phyloP scores from a whole-genome alignment of 2,329 filamentous ascomycete genomes.

The Chrysoporthe deuterocubensis region DNA sequence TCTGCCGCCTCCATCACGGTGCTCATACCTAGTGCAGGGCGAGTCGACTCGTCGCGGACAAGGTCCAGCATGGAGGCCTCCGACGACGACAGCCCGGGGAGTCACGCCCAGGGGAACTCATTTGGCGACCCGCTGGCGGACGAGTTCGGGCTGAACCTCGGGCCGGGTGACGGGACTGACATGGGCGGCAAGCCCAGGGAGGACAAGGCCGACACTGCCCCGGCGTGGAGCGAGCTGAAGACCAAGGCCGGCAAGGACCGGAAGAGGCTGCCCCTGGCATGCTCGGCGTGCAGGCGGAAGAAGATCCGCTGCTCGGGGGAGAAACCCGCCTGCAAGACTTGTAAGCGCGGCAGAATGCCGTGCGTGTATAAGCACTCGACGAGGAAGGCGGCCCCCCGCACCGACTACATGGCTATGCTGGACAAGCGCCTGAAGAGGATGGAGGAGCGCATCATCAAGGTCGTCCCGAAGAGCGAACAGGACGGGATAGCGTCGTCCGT shows the following conservation, averaged over 20 bases:
- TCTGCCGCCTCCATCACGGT: slow-evolving; percentile 42
- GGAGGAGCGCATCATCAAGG: slow-evolving; percentile 97
- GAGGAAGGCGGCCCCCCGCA: slow-evolving; percentile 88
- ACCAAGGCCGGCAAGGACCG: slow-evolving; percentile 95
- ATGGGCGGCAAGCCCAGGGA: slow-evolving; percentile 58
- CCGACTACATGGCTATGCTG: slow-evolving; percentile 99
- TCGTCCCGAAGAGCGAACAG: slow-evolving; percentile 85
- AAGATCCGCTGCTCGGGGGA: slow-evolving; percentile 98
- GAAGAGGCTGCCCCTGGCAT: slow-evolving; percentile 89
- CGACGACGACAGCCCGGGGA: slow-evolving; percentile 50
- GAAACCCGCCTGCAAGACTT: slow-evolving; percentile 97
- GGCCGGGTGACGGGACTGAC: slow-evolving; percentile 57
- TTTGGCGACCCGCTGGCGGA: slow-evolving; percentile 60
- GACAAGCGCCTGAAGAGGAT: slow-evolving; percentile 95
- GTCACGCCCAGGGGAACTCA: slow-evolving; percentile 47
- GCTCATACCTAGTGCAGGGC: slow-evolving; percentile 40
- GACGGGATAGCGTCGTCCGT: slow-evolving; percentile 66
- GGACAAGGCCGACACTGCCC: slow-evolving; percentile 61
- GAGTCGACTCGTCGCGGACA: slow-evolving; percentile 26
- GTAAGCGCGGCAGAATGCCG: slow-evolving; percentile 85
- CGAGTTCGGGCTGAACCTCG: slow-evolving; percentile 59
- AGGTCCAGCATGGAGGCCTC: slow-evolving; percentile 45
- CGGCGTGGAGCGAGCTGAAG: slow-evolving; percentile 81
- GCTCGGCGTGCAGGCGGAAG: slow-evolving; percentile 93
- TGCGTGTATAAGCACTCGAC: slow-evolving; percentile 98